Evolutionary conservation across 2,329 filamentous ascomycete species (phyloP), one percentile per base, ranked within the genome.

Genomic region (Aspergillus pseudoviridinutans): DNA sequence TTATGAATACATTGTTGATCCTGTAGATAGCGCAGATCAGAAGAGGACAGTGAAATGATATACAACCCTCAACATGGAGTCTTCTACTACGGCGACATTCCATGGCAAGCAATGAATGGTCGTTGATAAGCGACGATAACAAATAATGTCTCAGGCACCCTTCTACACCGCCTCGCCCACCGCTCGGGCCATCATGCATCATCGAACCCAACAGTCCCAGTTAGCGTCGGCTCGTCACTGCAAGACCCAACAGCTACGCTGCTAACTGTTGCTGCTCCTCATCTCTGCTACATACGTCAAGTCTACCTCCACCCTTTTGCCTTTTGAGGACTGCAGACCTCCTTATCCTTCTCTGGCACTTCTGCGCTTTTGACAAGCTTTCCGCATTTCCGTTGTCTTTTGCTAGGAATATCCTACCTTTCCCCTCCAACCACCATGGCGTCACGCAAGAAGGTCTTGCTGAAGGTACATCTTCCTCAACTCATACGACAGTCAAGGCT

Each of bases 401-500:
- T 38, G 32, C 32, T 38, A 7, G 32, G 5, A 17, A 41, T 52
- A 51, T 35, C 53, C 49, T 46, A 9, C 50, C 41, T 14, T 42
- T 38, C 50, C 51, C 42, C 54, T 22, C 17, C 55, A 24, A 44
- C 57, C 64, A 57, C 69, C 71, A 92, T 92, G 89, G 82, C 89
- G 73, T 88, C 88, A 69, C 84, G 88, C 76, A 94, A 93, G 88
- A 94, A 94, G 87, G 90, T 93, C 66, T 84, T 94, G 64, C 82
- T 94, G 75, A 94, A 94, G 88, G 90, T 93, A 81, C 66, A 72
- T 63, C 59, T 57, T 60, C 58, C 55, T 51, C 44, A 59, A 49
- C 58, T 32, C 10, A 38, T 7, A 22, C 29, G 17, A 24, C 29
- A 42, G 24, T 4, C 22, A 27, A 53, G 24, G 25, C 24, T 55